phyloP scores from a whole-genome alignment of 768 basidiomycete genomes.

The Cystofilobasidium ferigula region DNA sequence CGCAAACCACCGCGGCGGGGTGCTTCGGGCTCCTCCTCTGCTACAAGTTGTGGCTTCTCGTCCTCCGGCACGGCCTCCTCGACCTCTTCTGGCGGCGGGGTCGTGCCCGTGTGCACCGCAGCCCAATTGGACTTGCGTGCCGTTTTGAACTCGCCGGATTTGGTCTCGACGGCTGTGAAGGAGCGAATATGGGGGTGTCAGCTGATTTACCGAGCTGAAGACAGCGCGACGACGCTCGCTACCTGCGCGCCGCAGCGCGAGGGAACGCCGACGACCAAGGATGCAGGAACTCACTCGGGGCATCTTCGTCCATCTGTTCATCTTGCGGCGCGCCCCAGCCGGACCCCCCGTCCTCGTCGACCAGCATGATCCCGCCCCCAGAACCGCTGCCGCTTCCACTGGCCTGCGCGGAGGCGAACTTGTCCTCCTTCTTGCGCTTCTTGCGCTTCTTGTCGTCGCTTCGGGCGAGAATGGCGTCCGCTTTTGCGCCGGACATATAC shows the following conservation, averaged over 20 bases:
- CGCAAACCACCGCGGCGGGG: conserved; percentile 57
- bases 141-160: conserved; percentile 14
- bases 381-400: conserved; percentile 11
- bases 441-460: conserved; percentile 40
- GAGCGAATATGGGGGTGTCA: neutral
- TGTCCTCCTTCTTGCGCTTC: conserved; percentile 60
- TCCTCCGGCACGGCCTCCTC: conserved; percentile 43
- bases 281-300: conserved; percentile 46
- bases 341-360: conserved; percentile 37
- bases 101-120: conserved; percentile 15
- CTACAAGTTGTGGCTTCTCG: conserved; percentile 33
- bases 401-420: conserved; percentile 38
- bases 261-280: neutral
- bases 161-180: conserved; percentile 13
- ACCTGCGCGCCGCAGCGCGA: neutral
- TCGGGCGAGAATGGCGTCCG: conserved; percentile 79
- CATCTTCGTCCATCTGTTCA: conserved; percentile 51
- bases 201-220: too few relatives aligned
- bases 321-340: conserved; percentile 41
- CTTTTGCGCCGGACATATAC: conserved; percentile 94
- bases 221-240: too few relatives aligned
- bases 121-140: conserved; percentile 16
- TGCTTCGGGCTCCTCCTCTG: conserved; percentile 37
- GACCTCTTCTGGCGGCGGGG: conserved; percentile 39
- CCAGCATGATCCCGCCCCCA: conserved; percentile 28